These are phyloP conservation scores for Pholiota molesta DNA, from an alignment of 768 basidiomycete genomes.

Conservation along the genomic window DNA sequence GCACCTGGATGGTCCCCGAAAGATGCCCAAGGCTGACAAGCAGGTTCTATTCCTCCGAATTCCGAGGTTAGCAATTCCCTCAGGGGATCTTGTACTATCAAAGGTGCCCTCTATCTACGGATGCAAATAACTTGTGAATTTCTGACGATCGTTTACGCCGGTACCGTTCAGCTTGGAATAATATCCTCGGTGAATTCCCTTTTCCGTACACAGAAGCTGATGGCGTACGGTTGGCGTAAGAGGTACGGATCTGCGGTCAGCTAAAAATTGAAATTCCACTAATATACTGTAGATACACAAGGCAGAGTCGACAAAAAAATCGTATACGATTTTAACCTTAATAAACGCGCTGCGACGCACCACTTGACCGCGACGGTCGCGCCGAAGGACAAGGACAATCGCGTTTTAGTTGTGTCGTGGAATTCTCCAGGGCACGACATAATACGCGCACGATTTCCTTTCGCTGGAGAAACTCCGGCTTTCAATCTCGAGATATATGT, in stretches of 20 bases:
- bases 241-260: neutral
- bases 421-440: neutral
- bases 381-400: no score
- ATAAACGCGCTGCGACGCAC: no score
- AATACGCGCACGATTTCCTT: neutral
- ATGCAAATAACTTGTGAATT: neutral
- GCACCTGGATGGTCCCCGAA: neutral
- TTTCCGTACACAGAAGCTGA: neutral
- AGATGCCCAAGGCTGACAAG: neutral
- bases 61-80: conserved; percentile 7
- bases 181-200: conserved; percentile 3
- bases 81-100: neutral
- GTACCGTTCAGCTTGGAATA: neutral
- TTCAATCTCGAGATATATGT: conserved; percentile 8
- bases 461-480: conserved; percentile 15
- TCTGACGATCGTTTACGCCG: neutral
- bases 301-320: no score
- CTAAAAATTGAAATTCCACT: neutral
- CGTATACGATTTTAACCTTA: no score
- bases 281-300: no score
- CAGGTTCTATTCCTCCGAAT: conserved; percentile 6
- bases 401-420: no score
- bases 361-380: no score
- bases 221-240: neutral
- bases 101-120: neutral